Conservation (phyloP, 352 stramenopile species). For the Phytophthora litchii region DNA sequence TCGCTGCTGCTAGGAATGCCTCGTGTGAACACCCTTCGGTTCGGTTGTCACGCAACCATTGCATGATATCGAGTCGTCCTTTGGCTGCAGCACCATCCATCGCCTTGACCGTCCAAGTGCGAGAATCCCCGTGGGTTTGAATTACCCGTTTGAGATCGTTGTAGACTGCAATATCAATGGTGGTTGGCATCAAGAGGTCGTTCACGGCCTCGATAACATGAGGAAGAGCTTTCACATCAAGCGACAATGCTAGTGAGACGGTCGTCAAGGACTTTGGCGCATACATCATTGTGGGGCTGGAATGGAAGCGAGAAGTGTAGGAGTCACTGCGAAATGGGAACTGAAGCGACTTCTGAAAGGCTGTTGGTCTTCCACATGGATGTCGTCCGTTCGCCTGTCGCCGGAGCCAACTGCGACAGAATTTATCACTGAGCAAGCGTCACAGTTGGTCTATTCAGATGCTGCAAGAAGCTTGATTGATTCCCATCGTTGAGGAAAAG, state of each 20-base stretch:
- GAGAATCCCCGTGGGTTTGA: conserved; percentile 3
- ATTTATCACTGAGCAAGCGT: conserved; percentile 8
- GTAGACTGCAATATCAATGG: conserved; percentile 20
- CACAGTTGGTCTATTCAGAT: no score
- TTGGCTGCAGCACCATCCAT: conserved; percentile 21
- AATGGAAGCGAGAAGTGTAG: not conserved
- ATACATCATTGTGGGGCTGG: conserved; percentile 11
- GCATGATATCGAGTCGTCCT: conserved; percentile 22
- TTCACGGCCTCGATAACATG: conserved; percentile 18
- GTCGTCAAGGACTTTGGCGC: conserved; percentile 13
- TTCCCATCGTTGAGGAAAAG: conserved; percentile 16
- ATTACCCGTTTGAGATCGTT: conserved; percentile 17
- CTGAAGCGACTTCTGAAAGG: conserved; percentile 10
- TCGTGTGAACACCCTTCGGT: conserved; percentile 13
- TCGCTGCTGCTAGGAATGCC: not conserved
- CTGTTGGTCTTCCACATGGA: conserved; percentile 1
- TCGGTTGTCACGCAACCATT: conserved; percentile 10
- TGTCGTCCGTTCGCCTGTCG: conserved; percentile 22
- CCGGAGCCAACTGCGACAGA: conserved; percentile 10
- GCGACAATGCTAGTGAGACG: conserved; percentile 8
- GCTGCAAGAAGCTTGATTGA: conserved; percentile 6
- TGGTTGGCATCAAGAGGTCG: conserved; percentile 13
- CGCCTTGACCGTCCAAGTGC: conserved; percentile 9
- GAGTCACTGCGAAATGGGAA: conserved; percentile 5
- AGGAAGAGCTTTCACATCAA: conserved; percentile 5